Evolutionary conservation across 495 filamentous ascomycete genomes (phyloP).

Genomic region (Penicillium manginii): DNA sequence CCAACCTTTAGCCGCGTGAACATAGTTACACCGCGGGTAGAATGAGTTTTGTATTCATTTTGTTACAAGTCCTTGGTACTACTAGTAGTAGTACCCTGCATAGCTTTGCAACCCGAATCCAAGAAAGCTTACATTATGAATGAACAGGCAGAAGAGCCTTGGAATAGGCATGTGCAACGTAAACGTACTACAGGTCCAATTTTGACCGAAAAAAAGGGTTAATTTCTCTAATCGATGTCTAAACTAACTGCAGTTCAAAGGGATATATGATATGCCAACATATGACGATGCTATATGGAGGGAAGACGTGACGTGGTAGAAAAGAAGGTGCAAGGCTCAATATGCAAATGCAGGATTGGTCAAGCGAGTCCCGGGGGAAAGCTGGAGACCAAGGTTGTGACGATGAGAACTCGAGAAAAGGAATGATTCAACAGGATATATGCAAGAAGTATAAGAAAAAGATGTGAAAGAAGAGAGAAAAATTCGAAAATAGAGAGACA

Average conservation of each 20-base stretch:
- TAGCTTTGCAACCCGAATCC: too few species aligned
- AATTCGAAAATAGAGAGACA: not conserved
- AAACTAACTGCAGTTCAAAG: constrained; percentile 15
- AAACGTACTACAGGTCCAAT: not conserved
- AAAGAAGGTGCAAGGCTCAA: constrained; percentile 10
- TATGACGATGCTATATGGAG: constrained; percentile 7
- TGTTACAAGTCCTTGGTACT: too few species aligned
- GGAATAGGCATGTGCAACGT: too few species aligned
- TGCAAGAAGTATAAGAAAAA: constrained; percentile 4
- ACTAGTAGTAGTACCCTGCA: too few species aligned
- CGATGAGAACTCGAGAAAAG: not conserved
- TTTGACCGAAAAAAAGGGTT: not conserved
- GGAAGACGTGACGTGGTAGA: constrained; percentile 2
- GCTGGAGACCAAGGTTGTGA: constrained; percentile 1
- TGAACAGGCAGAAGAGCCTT: too few species aligned
- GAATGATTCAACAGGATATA: constrained; percentile 10
- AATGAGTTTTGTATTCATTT: too few species aligned
- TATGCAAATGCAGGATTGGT: constrained; percentile 22
- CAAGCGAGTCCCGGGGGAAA: not conserved
- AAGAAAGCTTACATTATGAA: too few species aligned
- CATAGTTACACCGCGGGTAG: too few species aligned
- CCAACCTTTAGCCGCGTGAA: too few species aligned
- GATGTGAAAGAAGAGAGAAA: constrained; percentile 6
- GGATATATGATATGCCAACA: constrained; percentile 2
- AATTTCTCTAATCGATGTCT: constrained; percentile 7